Evolutionary conservation across 1,139 yeast genomes (phyloP).

Genomic region (Yarrowia galli): DNA sequence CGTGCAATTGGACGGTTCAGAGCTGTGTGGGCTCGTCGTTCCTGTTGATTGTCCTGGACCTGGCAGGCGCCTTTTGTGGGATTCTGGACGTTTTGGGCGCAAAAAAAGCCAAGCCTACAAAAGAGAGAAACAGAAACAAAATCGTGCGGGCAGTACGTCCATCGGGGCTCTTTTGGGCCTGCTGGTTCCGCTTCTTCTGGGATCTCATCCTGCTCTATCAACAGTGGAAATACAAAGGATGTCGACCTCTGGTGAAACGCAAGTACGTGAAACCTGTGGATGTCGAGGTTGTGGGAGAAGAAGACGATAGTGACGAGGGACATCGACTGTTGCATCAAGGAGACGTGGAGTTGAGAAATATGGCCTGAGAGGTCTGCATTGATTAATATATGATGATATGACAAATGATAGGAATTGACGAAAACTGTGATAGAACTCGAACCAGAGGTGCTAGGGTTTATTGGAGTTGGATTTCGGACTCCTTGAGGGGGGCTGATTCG

Average conservation of each 20-base stretch:
- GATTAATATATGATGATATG: neutral
- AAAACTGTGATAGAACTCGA: too few species aligned
- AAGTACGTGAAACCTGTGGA: conserved; percentile 27
- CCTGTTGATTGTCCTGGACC: neutral
- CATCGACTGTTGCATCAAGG: conserved; percentile 10
- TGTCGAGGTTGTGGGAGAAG: conserved; percentile 13
- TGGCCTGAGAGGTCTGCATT: neutral
- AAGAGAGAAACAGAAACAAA: conserved; percentile 7
- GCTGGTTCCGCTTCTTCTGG: conserved; percentile 23
- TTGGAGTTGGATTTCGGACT: too few species aligned
- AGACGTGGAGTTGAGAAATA: conserved; percentile 9
- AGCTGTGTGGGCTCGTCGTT: conserved; percentile 26
- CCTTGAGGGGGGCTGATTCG: too few species aligned
- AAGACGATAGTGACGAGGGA: conserved; percentile 27
- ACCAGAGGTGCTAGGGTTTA: too few species aligned
- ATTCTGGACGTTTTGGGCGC: conserved; percentile 20
- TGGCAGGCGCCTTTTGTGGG: conserved; percentile 28
- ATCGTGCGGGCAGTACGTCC: conserved; percentile 14
- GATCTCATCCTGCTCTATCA: conserved; percentile 21
- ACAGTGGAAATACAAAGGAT: conserved; percentile 23
- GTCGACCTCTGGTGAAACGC: conserved; percentile 18
- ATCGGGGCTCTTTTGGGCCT: conserved; percentile 29
- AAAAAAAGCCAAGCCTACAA: neutral
- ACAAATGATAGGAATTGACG: too few species aligned
- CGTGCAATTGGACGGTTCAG: conserved; percentile 42